Evolutionary conservation across 1,284 basidiomycete species (phyloP), one percentile per base, ranked within the genome.

Genomic region (Xerocomus nothofagi): DNA sequence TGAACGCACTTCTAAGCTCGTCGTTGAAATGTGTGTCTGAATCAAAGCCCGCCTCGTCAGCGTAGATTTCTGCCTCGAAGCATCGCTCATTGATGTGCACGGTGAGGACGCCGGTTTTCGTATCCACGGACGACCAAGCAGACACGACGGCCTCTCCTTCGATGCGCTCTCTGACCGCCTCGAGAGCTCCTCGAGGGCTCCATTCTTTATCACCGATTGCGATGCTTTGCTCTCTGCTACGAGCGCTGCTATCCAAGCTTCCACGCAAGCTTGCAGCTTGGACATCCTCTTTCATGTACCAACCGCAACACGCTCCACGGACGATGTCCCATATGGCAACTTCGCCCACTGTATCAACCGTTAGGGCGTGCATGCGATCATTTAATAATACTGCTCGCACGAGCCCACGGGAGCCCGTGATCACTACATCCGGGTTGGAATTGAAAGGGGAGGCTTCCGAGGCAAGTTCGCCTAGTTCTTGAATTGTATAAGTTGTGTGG

Each of bases 31-130:
- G 71, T 21, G 75, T 74, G 47, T 84, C 79, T 26, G 73, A 71
- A 8, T 67, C 73, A 67, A 82, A 84, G 21, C 84, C 90, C 47
- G 84, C 83, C 69, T 99, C 96, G 66, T 98, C 95, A 4, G 89
- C 84, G 65, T 97, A 98, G 4, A 96, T 84, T 71, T 99, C 97
- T 10, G 92, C 91, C 53, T 98, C 94, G 67, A 98, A 98, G 57
- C 88, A 92, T 40, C 80, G 66, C 59, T 97, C 92, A 49, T 84
- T 90, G 36, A 99, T 65, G 71, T 98, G 93, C 4, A 99, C 84
- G 0, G 87, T 88, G 52, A 99, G 75, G 29, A 91, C 81, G 2
- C 96, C 96, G 17, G 87, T 86, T 68, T 91, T 88, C 6, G 93
- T 96, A 67, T 98, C 96, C 21, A 91, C 86, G 17, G 79, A 81